These are phyloP conservation scores for Thelephora terrestris DNA, from an alignment of 1,284 basidiomycete genomes.

Conservation along the genomic window DNA sequence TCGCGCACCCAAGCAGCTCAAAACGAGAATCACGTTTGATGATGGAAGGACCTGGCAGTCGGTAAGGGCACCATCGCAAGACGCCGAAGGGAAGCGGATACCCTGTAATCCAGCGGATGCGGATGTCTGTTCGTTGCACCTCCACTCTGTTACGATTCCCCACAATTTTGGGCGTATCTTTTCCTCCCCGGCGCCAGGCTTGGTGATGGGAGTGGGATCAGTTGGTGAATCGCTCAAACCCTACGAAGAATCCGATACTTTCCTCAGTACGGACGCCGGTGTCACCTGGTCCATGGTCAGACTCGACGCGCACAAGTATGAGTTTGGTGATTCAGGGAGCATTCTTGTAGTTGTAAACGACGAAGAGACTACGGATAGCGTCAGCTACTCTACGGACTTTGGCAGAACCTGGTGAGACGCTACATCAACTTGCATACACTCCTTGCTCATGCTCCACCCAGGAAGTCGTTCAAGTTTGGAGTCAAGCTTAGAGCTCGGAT, in stretches of 20 bases:
- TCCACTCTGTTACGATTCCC: conserved; percentile 84
- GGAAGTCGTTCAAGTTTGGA: conserved; percentile 65
- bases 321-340: conserved; percentile 88
- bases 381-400: conserved; percentile 81
- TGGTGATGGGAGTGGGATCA: conserved; percentile 91
- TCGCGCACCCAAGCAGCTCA: conserved; percentile 55
- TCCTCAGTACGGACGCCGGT: conserved; percentile 86
- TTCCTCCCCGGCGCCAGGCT: conserved; percentile 88
- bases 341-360: conserved; percentile 83
- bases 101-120: conserved; percentile 50
- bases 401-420: conserved; percentile 71
- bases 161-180: conserved; percentile 94
- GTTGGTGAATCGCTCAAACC: conserved; percentile 63
- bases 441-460: conserved; percentile 20
- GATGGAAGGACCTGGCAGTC: conserved; percentile 82
- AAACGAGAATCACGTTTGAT: conserved; percentile 81
- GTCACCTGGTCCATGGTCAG: conserved; percentile 77
- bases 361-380: conserved; percentile 65
- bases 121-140: conserved; percentile 72
- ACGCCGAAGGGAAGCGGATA: conserved; percentile 52
- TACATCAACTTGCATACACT: background rate
- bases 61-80: conserved; percentile 53
- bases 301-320: conserved; percentile 82
- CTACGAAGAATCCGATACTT: conserved; percentile 91
- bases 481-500: conserved; percentile 66